A percentile compares a stretch with the other conserved stretches of the same genome.
Conservation (phyloP, 2,329 filamentous ascomycete genomes). For the Dothideomycetes sp. region DNA sequence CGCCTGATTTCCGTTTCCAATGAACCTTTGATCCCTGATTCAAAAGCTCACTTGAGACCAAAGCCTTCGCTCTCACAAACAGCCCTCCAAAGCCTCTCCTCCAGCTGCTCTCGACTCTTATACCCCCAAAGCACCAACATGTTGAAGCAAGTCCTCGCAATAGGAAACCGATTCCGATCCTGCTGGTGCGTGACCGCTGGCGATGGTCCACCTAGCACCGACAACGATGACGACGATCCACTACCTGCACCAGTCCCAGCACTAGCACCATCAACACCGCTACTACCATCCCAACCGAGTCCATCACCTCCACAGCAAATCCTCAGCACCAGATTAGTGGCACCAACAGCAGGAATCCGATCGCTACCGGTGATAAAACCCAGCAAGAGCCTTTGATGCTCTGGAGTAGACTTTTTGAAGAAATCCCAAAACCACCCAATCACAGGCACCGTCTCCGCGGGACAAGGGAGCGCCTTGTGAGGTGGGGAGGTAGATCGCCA, state of each 20-base stretch:
- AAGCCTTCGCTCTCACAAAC: constrained; percentile 89
- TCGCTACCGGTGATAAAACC: constrained; percentile 86
- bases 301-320: constrained; percentile 63
- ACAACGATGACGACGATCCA: no score
- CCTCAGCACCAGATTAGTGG: constrained; percentile 66
- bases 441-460: constrained; percentile 52
- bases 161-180: constrained; percentile 65
- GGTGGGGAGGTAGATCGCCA: constrained; percentile 44
- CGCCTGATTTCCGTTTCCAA: no score
- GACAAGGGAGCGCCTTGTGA: constrained; percentile 19
- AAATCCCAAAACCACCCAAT: constrained; percentile 83
- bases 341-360: constrained; percentile 78
- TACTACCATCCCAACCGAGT: no score
- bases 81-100: constrained; percentile 67
- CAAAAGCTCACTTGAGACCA: constrained; percentile 57
- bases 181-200: no score
- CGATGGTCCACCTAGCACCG: no score
- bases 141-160: constrained; percentile 88
- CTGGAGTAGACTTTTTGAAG: constrained; percentile 54
- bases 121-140: constrained; percentile 69
- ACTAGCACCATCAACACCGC: no score
- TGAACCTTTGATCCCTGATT: no score
- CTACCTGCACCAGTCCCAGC: constrained; percentile 43
- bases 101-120: constrained; percentile 52
- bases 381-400: constrained; percentile 66